phyloP scores from a whole-genome alignment of 176 grass and related monocot species.

The Olyra latifolia region DNA sequence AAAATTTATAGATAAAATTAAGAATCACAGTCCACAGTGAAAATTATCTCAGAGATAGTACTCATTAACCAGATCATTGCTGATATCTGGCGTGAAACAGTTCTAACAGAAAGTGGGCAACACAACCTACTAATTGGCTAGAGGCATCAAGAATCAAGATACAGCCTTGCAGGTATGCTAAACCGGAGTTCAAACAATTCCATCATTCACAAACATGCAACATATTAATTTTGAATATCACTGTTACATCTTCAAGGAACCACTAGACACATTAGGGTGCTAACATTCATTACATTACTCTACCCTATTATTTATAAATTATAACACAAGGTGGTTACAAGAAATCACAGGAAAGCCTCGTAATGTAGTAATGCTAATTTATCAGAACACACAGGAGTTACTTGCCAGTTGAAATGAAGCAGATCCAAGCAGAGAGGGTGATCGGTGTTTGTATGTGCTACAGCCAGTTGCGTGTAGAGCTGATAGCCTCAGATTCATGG shows the following conservation, averaged over 20 bases:
- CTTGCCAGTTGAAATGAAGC: conserved; percentile 1
- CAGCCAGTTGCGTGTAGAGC: conserved; percentile 21
- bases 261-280: neutral
- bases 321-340: conserved; percentile 10
- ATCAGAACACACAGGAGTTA: neutral
- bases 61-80: neutral
- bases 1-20: neutral
- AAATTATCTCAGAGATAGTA: neutral
- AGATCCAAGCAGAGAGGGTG: neutral
- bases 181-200: neutral
- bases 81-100: neutral
- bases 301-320: conserved; percentile 36
- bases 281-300: neutral
- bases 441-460: neutral
- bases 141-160: neutral
- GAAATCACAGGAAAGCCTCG: conserved; percentile 6
- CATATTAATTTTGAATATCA: neutral
- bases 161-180: neutral
- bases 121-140: neutral
- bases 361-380: conserved; percentile 1
- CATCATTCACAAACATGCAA: neutral
- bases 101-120: neutral
- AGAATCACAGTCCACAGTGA: neutral
- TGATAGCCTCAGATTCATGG: neutral
- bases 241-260: neutral